Evolutionary conservation across 805 yeast genomes (phyloP).

Genomic region (Wickerhamiella shivajii): DNA sequence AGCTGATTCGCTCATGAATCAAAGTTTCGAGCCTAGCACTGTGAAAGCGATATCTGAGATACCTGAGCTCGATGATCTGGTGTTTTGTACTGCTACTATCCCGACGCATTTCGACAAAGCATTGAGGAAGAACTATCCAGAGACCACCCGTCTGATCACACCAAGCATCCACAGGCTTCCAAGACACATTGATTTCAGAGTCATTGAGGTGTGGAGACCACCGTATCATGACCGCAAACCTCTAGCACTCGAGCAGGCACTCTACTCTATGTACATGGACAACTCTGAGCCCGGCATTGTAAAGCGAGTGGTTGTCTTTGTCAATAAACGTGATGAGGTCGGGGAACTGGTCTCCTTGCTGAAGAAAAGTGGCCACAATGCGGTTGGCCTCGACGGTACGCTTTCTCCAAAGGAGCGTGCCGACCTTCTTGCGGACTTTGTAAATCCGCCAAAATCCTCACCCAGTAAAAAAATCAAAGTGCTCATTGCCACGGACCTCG

Average conservation of each 20-base stretch:
- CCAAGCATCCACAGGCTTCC: constrained; percentile 82
- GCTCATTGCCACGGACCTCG: constrained; percentile 72
- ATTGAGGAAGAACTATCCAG: constrained; percentile 46
- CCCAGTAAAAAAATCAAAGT: constrained; percentile 27
- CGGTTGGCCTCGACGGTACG: constrained; percentile 52
- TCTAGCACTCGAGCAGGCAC: constrained; percentile 75
- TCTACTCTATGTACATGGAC: constrained; percentile 73
- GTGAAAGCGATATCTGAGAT: constrained; percentile 36
- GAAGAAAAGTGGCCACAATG: constrained; percentile 39
- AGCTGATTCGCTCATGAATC: constrained; percentile 84
- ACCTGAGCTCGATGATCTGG: constrained; percentile 43
- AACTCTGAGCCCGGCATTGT: constrained; percentile 63
- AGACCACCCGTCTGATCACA: constrained; percentile 51
- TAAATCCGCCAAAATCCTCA: constrained; percentile 38
- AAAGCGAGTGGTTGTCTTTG: constrained; percentile 74
- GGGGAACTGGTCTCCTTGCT: constrained; percentile 42
- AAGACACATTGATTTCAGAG: constrained; percentile 49
- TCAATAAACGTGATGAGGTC: constrained; percentile 57
- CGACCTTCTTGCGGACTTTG: constrained; percentile 42
- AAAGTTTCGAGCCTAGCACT: constrained; percentile 58
- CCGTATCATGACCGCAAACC: constrained; percentile 78
- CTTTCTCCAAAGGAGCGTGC: constrained; percentile 48
- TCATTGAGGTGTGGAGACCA: constrained; percentile 57
- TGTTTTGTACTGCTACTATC: constrained; percentile 82
- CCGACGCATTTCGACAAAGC: constrained; percentile 61